Conservation (phyloP, 352 stramenopile species). For the Phytophthora sp. region DNA sequence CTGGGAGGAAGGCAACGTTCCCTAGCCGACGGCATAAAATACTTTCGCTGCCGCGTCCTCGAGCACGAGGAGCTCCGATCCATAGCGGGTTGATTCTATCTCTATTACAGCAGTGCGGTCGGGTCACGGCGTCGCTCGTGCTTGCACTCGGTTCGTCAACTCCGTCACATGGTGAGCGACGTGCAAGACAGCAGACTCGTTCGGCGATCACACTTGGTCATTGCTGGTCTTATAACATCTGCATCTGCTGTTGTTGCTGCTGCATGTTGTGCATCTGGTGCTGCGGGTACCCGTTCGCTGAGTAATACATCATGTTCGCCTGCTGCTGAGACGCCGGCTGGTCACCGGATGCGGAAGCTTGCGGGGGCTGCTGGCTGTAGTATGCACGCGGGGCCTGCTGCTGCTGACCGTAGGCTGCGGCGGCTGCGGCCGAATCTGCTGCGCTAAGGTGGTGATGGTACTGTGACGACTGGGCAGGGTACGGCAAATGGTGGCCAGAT, state of each 20-base stretch:
- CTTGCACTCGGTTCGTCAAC: constrained; percentile 34
- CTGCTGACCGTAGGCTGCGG: constrained; percentile 58
- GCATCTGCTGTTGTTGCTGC: constrained; percentile 55
- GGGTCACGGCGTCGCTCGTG: constrained; percentile 6
- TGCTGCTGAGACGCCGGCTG: constrained; percentile 40
- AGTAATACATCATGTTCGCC: constrained; percentile 79
- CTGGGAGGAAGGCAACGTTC: constrained; percentile 26
- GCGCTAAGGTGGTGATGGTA: constrained; percentile 76
- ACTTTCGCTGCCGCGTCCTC: constrained; percentile 27
- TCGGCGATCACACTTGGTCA: constrained; percentile 20
- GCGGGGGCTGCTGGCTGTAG: constrained; percentile 57
- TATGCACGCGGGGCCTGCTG: constrained; percentile 46
- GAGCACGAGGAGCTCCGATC: constrained; percentile 26
- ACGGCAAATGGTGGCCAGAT: constrained; percentile 54
- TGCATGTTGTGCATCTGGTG: constrained; percentile 82
- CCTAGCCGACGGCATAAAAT: constrained; percentile 34
- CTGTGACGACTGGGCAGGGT: constrained; percentile 54
- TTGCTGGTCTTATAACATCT: constrained; percentile 64
- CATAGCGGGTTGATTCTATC: constrained; percentile 41
- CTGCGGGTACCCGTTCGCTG: constrained; percentile 55
- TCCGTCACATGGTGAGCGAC: constrained; percentile 32
- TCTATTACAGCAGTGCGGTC: constrained; percentile 42
- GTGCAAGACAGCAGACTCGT: constrained; percentile 30
- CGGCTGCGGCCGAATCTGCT: constrained; percentile 61
- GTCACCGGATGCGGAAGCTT: constrained; percentile 29